These are phyloP conservation scores for Tuber magnatum DNA, from an alignment of 495 filamentous ascomycete genomes.

Conservation along the genomic window DNA sequence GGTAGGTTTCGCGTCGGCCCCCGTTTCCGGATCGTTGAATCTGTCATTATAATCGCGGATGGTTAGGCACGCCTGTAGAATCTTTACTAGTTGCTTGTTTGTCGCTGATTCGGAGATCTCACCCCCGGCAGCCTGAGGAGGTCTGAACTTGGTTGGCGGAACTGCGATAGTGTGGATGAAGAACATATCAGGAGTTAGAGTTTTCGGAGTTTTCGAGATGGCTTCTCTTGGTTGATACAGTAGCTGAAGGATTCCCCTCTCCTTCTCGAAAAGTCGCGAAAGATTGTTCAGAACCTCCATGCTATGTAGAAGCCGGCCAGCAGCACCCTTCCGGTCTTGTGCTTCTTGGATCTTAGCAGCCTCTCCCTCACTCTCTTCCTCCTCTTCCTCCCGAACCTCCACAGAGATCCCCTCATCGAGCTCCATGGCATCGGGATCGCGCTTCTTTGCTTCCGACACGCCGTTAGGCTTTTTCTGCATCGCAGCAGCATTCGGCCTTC, in stretches of 20 bases:
- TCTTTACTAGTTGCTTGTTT: conserved; percentile 73
- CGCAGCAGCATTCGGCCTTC: conserved; percentile 28
- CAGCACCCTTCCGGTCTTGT: conserved; percentile 22
- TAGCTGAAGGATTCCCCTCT: conserved; percentile 68
- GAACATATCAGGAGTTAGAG: conserved; percentile 75
- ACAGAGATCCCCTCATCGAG: conserved; percentile 43
- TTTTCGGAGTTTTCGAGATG: conserved; percentile 46
- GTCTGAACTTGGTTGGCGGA: conserved; percentile 87
- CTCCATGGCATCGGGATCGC: conserved; percentile 30
- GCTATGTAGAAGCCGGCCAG: conserved; percentile 33
- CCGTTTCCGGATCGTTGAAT: conserved; percentile 50
- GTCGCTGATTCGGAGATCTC: conserved; percentile 63
- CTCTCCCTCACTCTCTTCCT: conserved; percentile 45
- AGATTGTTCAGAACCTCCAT: conserved; percentile 50
- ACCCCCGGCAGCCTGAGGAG: conserved; percentile 68
- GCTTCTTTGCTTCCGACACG: conserved; percentile 2
- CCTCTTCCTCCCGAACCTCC: conserved; percentile 47
- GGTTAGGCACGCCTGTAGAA: conserved; percentile 61
- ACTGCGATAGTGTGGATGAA: conserved; percentile 80
- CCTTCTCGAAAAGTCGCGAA: conserved; percentile 73
- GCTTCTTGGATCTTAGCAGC: conserved; percentile 36
- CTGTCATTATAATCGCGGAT: conserved; percentile 71
- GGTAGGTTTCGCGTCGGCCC: conserved; percentile 42
- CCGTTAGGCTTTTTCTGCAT: conserved; percentile 23
- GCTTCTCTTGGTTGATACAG: conserved; percentile 70